Conservation (phyloP, 768 basidiomycete genomes). For the Leccinum obscurum region DNA sequence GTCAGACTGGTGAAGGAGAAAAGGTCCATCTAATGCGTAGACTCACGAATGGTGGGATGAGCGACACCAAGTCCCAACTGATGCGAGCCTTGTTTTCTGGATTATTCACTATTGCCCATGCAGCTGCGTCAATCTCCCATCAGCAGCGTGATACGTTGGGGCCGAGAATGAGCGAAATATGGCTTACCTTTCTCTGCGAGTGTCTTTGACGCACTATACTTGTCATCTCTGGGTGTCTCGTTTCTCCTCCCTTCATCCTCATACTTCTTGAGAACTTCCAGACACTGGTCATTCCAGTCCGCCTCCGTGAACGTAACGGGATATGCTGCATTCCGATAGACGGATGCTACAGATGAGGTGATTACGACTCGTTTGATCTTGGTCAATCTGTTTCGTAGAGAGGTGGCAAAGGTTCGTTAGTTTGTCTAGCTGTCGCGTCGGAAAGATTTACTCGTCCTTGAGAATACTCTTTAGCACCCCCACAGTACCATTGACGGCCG, state of each 20-base stretch:
- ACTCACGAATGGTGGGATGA: conserved; percentile 42
- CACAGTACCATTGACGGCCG: conserved; percentile 72
- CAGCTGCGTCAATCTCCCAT: conserved; percentile 31
- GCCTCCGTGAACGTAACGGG: conserved; percentile 42
- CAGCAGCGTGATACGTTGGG: neutral
- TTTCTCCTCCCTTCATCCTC: conserved; percentile 46
- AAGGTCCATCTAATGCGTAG: no score
- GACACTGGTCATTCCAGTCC: conserved; percentile 39
- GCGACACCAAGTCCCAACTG: conserved; percentile 39
- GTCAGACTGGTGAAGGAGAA: neutral
- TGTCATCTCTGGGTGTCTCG: conserved; percentile 35
- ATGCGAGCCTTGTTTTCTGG: conserved; percentile 32
- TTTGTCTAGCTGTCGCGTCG: neutral
- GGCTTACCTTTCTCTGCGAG: conserved; percentile 57
- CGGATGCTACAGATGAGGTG: conserved; percentile 60
- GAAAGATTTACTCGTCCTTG: conserved; percentile 46
- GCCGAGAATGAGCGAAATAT: neutral
- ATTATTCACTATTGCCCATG: conserved; percentile 46
- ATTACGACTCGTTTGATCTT: conserved; percentile 67
- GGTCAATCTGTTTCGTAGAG: conserved; percentile 27
- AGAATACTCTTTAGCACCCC: conserved; percentile 59
- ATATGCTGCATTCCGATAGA: conserved; percentile 34
- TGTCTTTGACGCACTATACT: conserved; percentile 64
- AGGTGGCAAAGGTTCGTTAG: neutral
- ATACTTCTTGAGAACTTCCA: conserved; percentile 42